Evolutionary conservation across 2,329 filamentous ascomycete genomes (phyloP).

Genomic region (Fusarium illudens): DNA sequence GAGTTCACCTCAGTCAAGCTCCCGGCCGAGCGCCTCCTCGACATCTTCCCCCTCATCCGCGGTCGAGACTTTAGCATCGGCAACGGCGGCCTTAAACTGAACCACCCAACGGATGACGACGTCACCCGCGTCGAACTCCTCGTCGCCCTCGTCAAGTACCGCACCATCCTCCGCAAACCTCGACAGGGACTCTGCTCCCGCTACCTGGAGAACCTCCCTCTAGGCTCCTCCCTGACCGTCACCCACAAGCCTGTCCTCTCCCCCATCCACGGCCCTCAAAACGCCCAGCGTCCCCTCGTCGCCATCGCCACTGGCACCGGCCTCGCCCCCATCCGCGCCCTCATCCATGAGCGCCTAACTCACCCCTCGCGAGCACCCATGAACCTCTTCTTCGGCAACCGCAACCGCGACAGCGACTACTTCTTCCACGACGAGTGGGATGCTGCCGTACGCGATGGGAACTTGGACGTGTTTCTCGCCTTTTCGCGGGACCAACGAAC

Average conservation of each 20-base stretch:
- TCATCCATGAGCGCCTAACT: constrained; percentile 76
- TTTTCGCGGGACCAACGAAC: constrained; percentile 59
- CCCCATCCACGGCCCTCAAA: constrained; percentile 51
- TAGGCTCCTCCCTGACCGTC: constrained; percentile 67
- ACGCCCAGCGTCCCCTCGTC: constrained; percentile 66
- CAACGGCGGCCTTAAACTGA: constrained; percentile 66
- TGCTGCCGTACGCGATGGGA: constrained; percentile 21
- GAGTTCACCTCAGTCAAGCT: constrained; percentile 89
- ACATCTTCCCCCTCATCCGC: constrained; percentile 82
- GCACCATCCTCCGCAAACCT: constrained; percentile 83
- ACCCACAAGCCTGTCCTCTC: constrained; percentile 60
- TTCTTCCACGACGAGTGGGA: constrained; percentile 84
- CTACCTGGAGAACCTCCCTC: constrained; percentile 74
- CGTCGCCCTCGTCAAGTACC: constrained; percentile 89
- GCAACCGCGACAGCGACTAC: constrained; percentile 78
- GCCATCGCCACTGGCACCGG: constrained; percentile 88
- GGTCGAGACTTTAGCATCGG: constrained; percentile 94
- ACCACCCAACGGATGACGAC: constrained; percentile 32
- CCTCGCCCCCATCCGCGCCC: constrained; percentile 81
- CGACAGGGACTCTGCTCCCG: constrained; percentile 90
- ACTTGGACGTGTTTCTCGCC: constrained; percentile 52
- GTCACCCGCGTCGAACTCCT: constrained; percentile 72
- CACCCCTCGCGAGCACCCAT: constrained; percentile 49
- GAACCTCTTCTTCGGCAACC: constrained; percentile 84
- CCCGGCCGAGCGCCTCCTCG: constrained; percentile 75